These are phyloP conservation scores for Brassica juncea DNA, from an alignment of 345 rosid species.

Conservation along the genomic window DNA sequence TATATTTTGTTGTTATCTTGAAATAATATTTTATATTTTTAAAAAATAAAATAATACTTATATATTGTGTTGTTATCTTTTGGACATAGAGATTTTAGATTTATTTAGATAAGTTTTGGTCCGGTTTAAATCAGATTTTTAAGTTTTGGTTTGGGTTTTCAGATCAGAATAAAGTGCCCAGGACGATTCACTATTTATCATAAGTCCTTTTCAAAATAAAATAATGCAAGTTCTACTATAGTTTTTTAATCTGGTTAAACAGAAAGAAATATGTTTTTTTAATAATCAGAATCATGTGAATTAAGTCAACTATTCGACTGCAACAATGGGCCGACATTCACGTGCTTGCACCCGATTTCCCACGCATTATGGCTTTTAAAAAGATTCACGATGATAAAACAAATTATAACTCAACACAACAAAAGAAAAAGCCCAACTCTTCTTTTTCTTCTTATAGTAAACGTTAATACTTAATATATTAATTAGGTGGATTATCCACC, in stretches of 20 bases:
- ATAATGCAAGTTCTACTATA: background rate
- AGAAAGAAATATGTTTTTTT: background rate
- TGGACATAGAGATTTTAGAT: background rate
- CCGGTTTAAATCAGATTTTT: background rate
- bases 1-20: too few species aligned
- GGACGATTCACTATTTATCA: background rate
- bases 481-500: background rate
- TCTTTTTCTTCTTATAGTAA: background rate
- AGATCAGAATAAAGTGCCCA: background rate
- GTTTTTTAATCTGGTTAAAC: conserved; percentile 4
- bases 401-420: conserved; percentile 18
- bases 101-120: background rate
- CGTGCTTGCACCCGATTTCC: conserved; percentile 59
- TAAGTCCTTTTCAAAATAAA: background rate
- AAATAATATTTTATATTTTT: too few species aligned
- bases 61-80: too few species aligned
- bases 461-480: background rate
- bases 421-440: background rate
- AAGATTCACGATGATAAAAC: conserved; percentile 30
- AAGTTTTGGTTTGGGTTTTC: background rate
- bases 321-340: conserved; percentile 47
- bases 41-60: too few species aligned
- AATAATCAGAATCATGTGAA: conserved; percentile 23
- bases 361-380: conserved; percentile 38
- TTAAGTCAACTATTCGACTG: conserved; percentile 47